A percentile compares a stretch with the other conserved stretches of the same genome.
Conservation (phyloP, 148 eudicot species). For the Silene latifolia region DNA sequence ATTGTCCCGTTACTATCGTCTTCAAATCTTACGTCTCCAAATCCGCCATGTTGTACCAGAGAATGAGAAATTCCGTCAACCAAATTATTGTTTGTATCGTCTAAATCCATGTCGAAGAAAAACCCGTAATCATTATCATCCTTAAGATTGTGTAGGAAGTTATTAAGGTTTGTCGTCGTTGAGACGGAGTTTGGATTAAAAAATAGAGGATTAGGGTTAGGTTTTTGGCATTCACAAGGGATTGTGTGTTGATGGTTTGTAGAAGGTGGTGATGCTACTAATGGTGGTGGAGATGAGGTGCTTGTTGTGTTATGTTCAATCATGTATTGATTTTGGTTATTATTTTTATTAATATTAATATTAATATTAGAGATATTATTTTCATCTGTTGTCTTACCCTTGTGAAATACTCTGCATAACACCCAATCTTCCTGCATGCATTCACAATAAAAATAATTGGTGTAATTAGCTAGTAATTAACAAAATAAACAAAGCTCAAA, state of each 20-base stretch:
- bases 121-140: constrained; percentile 45
- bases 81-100: constrained; percentile 27
- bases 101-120: constrained; percentile 50
- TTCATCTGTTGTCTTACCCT: constrained; percentile 39
- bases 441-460: neutral
- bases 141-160: constrained; percentile 25
- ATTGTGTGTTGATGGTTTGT: neutral
- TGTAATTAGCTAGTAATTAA: neutral
- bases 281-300: constrained; percentile 30
- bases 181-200: constrained; percentile 20
- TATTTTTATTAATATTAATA: constrained; percentile 19
- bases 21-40: constrained; percentile 52
- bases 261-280: constrained; percentile 25
- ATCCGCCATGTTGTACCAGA: constrained; percentile 20
- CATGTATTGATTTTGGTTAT: constrained; percentile 32
- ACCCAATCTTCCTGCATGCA: constrained; percentile 93
- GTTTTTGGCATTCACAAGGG: constrained; percentile 20
- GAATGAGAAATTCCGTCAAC: constrained; percentile 22
- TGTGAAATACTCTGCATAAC: constrained; percentile 89
- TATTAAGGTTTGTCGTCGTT: constrained; percentile 28
- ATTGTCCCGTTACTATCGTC: constrained; percentile 29
- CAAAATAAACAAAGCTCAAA: neutral
- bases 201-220: constrained; percentile 23
- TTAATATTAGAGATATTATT: constrained; percentile 16
- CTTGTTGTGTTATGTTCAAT: constrained; percentile 26